A percentile compares a stretch with the other conserved stretches of the same genome.
phyloP scores from a whole-genome alignment of 768 basidiomycete species.

The Pisolithus marmoratus region DNA sequence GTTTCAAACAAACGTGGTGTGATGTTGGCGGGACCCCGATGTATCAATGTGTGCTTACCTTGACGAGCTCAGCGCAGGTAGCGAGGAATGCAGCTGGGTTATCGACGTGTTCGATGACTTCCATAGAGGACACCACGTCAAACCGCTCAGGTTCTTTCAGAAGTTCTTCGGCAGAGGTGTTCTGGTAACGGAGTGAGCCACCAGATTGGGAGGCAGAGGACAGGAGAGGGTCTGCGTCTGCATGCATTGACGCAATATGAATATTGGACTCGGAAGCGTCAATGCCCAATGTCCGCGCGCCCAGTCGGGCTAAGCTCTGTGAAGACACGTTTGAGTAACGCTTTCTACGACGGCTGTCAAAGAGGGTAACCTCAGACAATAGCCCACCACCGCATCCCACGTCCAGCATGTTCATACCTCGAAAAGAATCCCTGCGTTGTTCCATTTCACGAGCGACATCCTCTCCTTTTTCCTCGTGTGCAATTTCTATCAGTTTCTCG shows the following conservation, averaged over 20 bases:
- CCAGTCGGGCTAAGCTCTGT: conserved; percentile 82
- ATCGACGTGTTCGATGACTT: conserved; percentile 96
- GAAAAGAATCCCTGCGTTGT: conserved; percentile 35
- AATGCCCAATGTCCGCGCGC: conserved; percentile 84
- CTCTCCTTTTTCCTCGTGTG: conserved; percentile 47
- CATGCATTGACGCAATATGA: conserved; percentile 77
- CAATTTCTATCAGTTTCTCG: conserved; percentile 62
- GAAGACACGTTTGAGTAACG: conserved; percentile 2
- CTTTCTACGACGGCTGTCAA: not conserved
- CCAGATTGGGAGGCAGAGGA: conserved; percentile 14
- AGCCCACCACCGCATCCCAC: conserved; percentile 96
- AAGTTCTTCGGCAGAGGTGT: conserved; percentile 71
- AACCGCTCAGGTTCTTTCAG: conserved; percentile 59
- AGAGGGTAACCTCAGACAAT: conserved; percentile 72
- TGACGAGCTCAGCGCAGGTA: conserved; percentile 78
- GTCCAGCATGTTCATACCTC: conserved; percentile 73
- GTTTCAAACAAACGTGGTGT: not conserved
- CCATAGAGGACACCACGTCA: conserved; percentile 96
- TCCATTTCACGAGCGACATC: conserved; percentile 25
- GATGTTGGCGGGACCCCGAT: too few relatives aligned
- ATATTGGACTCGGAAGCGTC: conserved; percentile 90
- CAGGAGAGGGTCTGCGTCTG: conserved; percentile 67
- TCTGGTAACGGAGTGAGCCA: conserved; percentile 54
- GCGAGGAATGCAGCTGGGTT: conserved; percentile 81
- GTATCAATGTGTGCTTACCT: conserved; percentile 44